Evolutionary conservation across 1,139 yeast genomes (phyloP).

Genomic region (Yamadazyma epiphylla): DNA sequence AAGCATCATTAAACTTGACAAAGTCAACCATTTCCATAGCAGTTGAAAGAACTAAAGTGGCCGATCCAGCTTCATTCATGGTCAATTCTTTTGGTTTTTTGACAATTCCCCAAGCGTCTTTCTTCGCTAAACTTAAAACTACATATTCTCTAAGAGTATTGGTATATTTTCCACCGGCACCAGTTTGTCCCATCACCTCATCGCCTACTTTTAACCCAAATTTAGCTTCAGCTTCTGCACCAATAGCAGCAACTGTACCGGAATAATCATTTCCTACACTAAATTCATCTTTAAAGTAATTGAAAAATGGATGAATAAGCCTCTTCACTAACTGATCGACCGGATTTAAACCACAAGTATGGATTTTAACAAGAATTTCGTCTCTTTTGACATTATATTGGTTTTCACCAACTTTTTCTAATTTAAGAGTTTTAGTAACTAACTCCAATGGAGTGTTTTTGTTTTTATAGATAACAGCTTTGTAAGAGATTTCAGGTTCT

Average conservation of each 20-base stretch:
- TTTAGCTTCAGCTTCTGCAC: conserved; percentile 28
- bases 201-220: conserved; percentile 52
- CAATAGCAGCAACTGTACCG: conserved; percentile 60
- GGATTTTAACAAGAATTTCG: conserved; percentile 55
- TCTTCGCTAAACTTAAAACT: not conserved
- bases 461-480: conserved; percentile 7
- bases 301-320: conserved; percentile 3
- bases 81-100: conserved; percentile 46
- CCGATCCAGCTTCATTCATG: conserved; percentile 53
- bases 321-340: conserved; percentile 54
- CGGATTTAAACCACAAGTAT: conserved; percentile 57
- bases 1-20: conserved; percentile 5
- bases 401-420: conserved; percentile 16
- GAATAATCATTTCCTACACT: conserved; percentile 69
- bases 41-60: conserved; percentile 55
- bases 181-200: conserved; percentile 58
- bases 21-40: conserved; percentile 35
- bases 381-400: conserved; percentile 23
- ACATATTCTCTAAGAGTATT: conserved; percentile 21
- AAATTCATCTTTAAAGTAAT: not conserved
- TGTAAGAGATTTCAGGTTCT: not conserved
- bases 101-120: conserved; percentile 22
- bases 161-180: conserved; percentile 45
- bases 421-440: conserved; percentile 2
- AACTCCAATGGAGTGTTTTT: conserved; percentile 2